A percentile compares a stretch with the other conserved stretches of the same genome.
Evolutionary conservation across 495 filamentous ascomycete species (phyloP).

Genomic region (Xylaria sp.): DNA sequence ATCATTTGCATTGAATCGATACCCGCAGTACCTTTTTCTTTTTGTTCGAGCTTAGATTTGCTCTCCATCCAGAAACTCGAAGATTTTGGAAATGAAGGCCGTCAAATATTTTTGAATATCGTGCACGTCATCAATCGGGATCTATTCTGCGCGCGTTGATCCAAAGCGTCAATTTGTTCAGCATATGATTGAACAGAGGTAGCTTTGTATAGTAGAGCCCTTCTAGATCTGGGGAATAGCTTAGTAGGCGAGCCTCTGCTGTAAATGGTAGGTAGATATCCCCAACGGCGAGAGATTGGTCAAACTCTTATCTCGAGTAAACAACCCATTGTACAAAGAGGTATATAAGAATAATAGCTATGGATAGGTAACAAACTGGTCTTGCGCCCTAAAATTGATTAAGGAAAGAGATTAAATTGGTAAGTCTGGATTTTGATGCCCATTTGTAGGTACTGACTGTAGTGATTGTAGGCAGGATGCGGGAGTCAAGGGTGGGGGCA

Average conservation of each 20-base stretch:
- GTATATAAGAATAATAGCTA: no score
- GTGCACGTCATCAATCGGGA: not conserved
- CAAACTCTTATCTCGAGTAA: no score
- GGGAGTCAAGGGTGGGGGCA: not conserved
- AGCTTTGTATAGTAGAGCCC: conserved; percentile 57
- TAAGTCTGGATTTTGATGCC: not conserved
- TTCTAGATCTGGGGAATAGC: conserved; percentile 60
- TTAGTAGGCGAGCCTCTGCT: conserved; percentile 39
- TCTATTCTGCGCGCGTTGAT: conserved; percentile 28
- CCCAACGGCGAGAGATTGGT: not conserved
- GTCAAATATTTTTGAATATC: not conserved
- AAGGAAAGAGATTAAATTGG: no score
- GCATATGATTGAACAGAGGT: conserved; percentile 53
- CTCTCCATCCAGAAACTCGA: conserved; percentile 33
- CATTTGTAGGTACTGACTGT: no score
- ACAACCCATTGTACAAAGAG: no score
- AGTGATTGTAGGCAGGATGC: not conserved
- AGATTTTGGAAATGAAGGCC: conserved; percentile 16
- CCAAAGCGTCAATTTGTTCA: conserved; percentile 57
- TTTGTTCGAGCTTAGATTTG: conserved; percentile 39
- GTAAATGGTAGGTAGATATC: not conserved
- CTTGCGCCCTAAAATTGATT: no score
- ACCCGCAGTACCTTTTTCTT: conserved; percentile 38
- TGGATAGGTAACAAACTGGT: not conserved
- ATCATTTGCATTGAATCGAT: conserved; percentile 60